Conservation (phyloP, 148 eudicot species). For the Fallopia convolvulus region DNA sequence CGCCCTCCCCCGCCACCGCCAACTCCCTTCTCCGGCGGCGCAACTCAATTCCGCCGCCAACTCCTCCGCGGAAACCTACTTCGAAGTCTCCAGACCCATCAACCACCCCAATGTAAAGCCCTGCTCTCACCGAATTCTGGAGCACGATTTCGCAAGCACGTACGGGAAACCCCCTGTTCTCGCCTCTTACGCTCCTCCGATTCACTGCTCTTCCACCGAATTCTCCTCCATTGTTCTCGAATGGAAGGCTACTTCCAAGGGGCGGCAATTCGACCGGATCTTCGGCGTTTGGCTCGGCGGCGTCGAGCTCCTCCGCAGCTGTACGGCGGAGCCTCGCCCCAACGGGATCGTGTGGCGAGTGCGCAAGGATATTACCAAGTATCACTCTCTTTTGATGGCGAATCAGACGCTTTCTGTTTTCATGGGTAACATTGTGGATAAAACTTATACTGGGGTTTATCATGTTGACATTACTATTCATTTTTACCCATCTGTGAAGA, state of each 20-base stretch:
- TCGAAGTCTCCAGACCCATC: constrained; percentile 70
- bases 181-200: constrained; percentile 54
- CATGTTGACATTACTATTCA: constrained; percentile 60
- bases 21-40: constrained; percentile 15
- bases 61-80: constrained; percentile 33
- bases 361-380: constrained; percentile 64
- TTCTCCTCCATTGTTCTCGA: constrained; percentile 47
- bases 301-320: constrained; percentile 79
- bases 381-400: constrained; percentile 30
- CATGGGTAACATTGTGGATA: constrained; percentile 64
- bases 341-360: constrained; percentile 76
- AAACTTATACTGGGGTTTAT: constrained; percentile 76
- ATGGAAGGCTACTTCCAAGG: constrained; percentile 66
- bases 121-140: constrained; percentile 50
- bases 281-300: constrained; percentile 90
- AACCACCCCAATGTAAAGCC: constrained; percentile 41
- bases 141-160: constrained; percentile 64
- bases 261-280: constrained; percentile 71
- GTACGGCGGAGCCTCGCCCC: constrained; percentile 80
- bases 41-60: constrained; percentile 6
- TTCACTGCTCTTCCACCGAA: constrained; percentile 23
- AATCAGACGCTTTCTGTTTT: constrained; percentile 62
- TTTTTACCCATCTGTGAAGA: constrained; percentile 39
- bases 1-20: constrained; percentile 13
- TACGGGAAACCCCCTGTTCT: constrained; percentile 50